These are phyloP conservation scores for Phytophthora cryptogea DNA, from an alignment of 352 stramenopile genomes.

Conservation along the genomic window DNA sequence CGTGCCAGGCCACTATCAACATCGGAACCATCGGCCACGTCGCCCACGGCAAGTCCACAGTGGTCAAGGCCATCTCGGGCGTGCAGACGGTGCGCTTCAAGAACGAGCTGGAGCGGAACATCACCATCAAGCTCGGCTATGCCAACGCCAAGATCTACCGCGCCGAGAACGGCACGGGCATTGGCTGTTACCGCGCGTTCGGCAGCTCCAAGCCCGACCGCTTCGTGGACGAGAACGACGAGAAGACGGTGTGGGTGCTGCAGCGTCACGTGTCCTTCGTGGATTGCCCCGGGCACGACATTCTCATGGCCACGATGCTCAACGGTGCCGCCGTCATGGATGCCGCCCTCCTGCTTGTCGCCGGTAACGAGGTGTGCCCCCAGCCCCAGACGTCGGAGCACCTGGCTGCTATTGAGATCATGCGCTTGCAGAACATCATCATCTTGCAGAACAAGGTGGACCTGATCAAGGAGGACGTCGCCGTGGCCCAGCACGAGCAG, in stretches of 20 bases:
- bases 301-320: constrained; percentile 99
- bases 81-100: constrained; percentile 99
- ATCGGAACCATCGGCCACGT: constrained; percentile 99
- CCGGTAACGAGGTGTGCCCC: constrained; percentile 98
- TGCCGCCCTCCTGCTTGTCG: constrained; percentile 98
- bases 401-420: constrained; percentile 99
- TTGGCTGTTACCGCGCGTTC: constrained; percentile 90
- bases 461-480: constrained; percentile 99
- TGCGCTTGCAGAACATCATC: constrained; percentile 99
- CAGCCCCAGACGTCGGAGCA: constrained; percentile 99
- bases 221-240: constrained; percentile 86
- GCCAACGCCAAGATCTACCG: constrained; percentile 99
- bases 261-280: constrained; percentile 99
- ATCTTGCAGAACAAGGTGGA: constrained; percentile 99
- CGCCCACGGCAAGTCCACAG: constrained; percentile 99
- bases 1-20: constrained; percentile 97
- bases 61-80: constrained; percentile 99
- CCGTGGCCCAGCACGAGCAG: constrained; percentile 98
- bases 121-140: constrained; percentile 99
- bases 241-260: constrained; percentile 91
- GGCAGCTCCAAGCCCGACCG: constrained; percentile 88
- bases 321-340: constrained; percentile 99
- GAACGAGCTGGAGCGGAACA: constrained; percentile 99
- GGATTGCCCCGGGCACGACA: constrained; percentile 99
- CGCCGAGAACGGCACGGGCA: constrained; percentile 78